These are phyloP conservation scores for Mariannaea sp. DNA, from an alignment of 2,329 filamentous ascomycete species.

Conservation along the genomic window DNA sequence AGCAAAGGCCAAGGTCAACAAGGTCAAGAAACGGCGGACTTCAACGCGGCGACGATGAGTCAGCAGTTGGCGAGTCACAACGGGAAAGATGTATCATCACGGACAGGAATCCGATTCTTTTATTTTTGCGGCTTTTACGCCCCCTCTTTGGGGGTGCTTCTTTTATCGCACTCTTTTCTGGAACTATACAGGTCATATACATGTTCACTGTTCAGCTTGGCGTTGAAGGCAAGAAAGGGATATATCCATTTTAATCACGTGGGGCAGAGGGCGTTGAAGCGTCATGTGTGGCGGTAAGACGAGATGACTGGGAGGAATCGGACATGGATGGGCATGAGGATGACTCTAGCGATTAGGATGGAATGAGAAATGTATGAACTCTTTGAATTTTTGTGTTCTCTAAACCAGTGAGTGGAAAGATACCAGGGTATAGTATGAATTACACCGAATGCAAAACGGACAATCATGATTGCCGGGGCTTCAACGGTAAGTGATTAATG, in stretches of 20 bases:
- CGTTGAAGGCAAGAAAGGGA: conserved; percentile 32
- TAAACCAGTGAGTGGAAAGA: neutral
- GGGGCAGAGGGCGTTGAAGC: conserved; percentile 31
- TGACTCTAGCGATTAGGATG: too few species aligned
- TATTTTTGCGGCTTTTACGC: conserved; percentile 13
- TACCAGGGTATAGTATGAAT: neutral
- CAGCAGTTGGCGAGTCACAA: neutral
- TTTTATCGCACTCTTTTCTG: conserved; percentile 17
- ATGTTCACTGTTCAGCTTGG: conserved; percentile 33
- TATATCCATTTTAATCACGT: conserved; percentile 27
- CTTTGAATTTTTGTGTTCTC: too few species aligned
- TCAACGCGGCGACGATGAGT: conserved; percentile 43
- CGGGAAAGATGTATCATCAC: conserved; percentile 21
- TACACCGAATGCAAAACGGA: too few species aligned
- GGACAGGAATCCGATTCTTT: conserved; percentile 3
- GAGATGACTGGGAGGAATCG: conserved; percentile 6
- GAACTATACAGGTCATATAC: conserved; percentile 28
- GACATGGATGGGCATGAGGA: conserved; percentile 6
- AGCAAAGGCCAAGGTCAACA: conserved; percentile 38
- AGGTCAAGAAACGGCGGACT: conserved; percentile 43
- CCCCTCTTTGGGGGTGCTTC: neutral
- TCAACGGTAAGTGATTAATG: too few species aligned
- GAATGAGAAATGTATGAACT: too few species aligned
- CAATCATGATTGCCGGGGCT: too few species aligned
- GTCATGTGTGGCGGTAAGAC: conserved; percentile 4